Base-by-base conservation (phyloP, 2,329 filamentous ascomycete species). In the Hypoxylon rubiginosum region DNA sequence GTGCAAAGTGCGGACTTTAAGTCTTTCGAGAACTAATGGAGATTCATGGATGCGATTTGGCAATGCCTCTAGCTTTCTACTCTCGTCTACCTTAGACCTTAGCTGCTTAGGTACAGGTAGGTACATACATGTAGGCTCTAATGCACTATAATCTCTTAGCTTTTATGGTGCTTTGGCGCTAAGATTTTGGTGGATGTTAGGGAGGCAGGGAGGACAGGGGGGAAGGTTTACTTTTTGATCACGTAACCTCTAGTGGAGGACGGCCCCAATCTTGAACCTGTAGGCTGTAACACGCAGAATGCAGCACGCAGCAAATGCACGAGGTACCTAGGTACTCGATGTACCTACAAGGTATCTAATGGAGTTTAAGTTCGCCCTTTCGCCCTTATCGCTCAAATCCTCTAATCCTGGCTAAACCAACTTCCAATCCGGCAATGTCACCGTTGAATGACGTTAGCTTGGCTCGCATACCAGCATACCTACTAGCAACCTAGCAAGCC, bases 11-110 rank as follows among this genome's bases (percentile, higher is more conserved):
- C 64, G 55, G 59, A 55, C 62, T 62, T 50, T 67, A 45, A 45
- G 53, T 24, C 21, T 24, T 24, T 24, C 21, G 21, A 24, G 53
- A 26, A 60, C 41, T 57, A 60, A 66, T 41, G 52, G 43, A 61
- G 56, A 66, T 63, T 68, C 49, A 53, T 28, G 60, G 57, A 69
- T 68, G 57, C 66, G 63, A 69, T 69, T 69, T 66, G 66, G 57
- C 63, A 64, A 69, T 69, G 66, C 62, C 60, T 63, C 34, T 21
- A 43, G 39, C 39, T 21, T 21, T 43, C n/a, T 43, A 43, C 39
- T 43, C 15, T 19, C n/a, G 2, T 17, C 39, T 41, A 24, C 39
- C n/a, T 24, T 24, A 24, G 21, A 24, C 39, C n/a, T 24, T 24
- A 24, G 21, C 21, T 24, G 21, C 21, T 17, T 43, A 43, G 39